These are phyloP conservation scores for Berkeleyomyces basicola DNA, from an alignment of 2,329 filamentous ascomycete genomes.

Conservation along the genomic window DNA sequence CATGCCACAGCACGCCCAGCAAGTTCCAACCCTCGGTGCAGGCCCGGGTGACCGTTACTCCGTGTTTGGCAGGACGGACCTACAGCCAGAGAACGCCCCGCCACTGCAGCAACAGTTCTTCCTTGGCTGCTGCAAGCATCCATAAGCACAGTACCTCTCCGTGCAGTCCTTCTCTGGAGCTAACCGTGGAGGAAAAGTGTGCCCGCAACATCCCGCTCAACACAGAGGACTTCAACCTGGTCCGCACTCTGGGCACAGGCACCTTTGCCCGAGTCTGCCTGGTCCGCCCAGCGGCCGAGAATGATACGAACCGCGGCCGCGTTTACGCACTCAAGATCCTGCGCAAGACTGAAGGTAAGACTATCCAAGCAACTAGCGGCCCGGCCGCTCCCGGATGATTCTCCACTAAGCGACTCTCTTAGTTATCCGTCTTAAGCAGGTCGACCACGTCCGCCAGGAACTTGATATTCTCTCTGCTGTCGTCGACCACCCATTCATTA, in stretches of 20 bases:
- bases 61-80: background rate
- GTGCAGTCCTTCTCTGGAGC: background rate
- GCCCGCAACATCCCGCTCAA: slow-evolving; percentile 17
- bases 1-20: background rate
- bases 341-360: slow-evolving; percentile 39
- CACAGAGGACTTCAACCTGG: slow-evolving; percentile 49
- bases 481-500: slow-evolving; percentile 70
- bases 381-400: slow-evolving; percentile 17
- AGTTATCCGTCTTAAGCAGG: slow-evolving; percentile 69
- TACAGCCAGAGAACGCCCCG: background rate
- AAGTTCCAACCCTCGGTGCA: background rate
- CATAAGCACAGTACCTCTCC: background rate
- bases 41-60: background rate
- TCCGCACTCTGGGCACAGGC: slow-evolving; percentile 63
- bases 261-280: slow-evolving; percentile 74
- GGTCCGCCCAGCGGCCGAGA: slow-evolving; percentile 43
- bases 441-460: slow-evolving; percentile 75
- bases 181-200: slow-evolving; percentile 12
- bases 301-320: slow-evolving; percentile 37
- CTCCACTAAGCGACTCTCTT: background rate
- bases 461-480: slow-evolving; percentile 62
- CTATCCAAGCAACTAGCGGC: slow-evolving; percentile 5
- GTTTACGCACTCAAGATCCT: slow-evolving; percentile 75
- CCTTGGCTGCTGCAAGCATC: background rate
- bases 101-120: background rate